A percentile compares a stretch with the other conserved stretches of the same genome.
Conservation (phyloP, 306 rosid species). For the Alnus glutinosa region DNA sequence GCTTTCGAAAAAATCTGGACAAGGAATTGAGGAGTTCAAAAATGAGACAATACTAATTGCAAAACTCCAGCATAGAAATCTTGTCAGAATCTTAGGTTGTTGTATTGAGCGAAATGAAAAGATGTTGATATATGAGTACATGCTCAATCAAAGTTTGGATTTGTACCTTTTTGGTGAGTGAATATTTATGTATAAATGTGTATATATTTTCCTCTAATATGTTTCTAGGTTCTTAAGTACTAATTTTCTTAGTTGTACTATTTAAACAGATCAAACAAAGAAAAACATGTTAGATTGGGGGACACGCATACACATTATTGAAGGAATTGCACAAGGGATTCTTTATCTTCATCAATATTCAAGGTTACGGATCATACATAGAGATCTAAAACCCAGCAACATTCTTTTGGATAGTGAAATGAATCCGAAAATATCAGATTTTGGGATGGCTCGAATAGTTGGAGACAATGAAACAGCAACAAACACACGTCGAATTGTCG, state of each 20-base stretch:
- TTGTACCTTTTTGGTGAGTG: neutral
- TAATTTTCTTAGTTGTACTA: neutral
- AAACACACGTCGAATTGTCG: neutral
- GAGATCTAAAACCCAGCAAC: neutral
- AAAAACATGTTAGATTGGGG: neutral
- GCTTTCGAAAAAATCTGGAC: neutral
- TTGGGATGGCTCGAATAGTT: neutral
- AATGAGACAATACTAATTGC: neutral
- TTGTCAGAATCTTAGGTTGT: neutral
- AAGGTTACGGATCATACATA: neutral
- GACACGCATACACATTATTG: neutral
- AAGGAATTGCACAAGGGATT: neutral
- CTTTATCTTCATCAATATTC: constrained; percentile 4
- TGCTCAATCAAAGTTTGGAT: neutral
- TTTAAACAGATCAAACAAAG: neutral
- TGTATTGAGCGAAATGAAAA: neutral
- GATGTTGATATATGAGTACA: neutral
- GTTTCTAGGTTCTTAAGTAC: neutral
- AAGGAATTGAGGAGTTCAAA: neutral
- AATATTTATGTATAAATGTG: neutral
- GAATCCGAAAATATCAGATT: neutral
- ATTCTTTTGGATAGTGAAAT: neutral
- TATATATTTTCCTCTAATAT: too few species aligned
- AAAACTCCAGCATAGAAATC: neutral
- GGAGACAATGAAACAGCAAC: neutral